Evolutionary conservation across 75 land plant species (phyloP), one percentile per base, ranked within the genome.

Genomic region (Selaginella tamariscina): DNA sequence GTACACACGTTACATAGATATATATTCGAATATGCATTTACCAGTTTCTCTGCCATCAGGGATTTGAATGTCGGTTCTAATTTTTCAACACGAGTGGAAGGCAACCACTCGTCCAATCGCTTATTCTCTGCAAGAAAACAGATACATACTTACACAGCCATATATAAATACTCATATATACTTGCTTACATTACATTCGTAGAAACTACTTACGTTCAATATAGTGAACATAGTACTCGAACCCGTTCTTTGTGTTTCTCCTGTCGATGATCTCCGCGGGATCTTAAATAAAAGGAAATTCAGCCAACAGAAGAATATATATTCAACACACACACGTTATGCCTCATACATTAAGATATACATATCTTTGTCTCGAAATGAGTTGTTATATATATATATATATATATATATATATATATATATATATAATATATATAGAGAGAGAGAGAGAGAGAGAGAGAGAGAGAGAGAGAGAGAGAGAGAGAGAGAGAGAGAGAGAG

Each of bases 171-270:
- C 18, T 49, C 20, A 49, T 49, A 13, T 13, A 13, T 49, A 49
- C 54, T 49, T 49, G 20, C 54, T 49, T 15, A 13, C 22, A 26
- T 59, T n/a, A 8, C 72, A 62, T 29, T 65, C 31, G 9, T 2
- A 65, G 30, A 31, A 32, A 32, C 30, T 27, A 77, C 81, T 57
- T 65, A 79, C 81, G 80, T 30, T 79, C 74, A 29, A 67, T 31
- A 31, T 79, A 79, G 65, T 79, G 81, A 33, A 79, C 74, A 67
- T 79, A 79, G 62, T 77, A 79, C 49, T 79, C 81, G 30, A 77
- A 27, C 33, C 74, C 80, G 27, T 44, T 33, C 62, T 77, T 79
- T 2, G 32, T 60, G 20, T 71, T 80, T 55, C 81, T 57, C 31
- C 74, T 73, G 68, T 79, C 81, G 32, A 79, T 71, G 70, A 79